Percentiles rank a stretch among this genome's conserved stretches.
Evolutionary conservation across 2,329 filamentous ascomycete genomes (phyloP).

Genomic region (Aspergillus pseudonomiae): DNA sequence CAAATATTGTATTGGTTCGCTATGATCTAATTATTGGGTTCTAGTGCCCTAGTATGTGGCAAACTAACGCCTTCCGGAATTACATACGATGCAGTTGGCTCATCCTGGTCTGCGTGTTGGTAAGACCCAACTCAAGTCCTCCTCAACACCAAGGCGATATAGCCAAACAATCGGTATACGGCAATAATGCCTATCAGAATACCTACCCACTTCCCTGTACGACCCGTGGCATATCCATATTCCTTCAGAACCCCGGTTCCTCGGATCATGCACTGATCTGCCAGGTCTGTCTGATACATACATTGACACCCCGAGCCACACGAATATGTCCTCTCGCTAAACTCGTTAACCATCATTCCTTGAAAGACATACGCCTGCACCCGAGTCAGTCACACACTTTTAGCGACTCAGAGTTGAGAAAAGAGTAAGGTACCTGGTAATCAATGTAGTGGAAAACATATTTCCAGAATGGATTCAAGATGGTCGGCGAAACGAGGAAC

Average conservation of each 20-base stretch:
- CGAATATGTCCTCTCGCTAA: constrained; percentile 64
- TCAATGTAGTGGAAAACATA: constrained; percentile 90
- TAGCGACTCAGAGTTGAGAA: not conserved
- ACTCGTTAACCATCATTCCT: constrained; percentile 93
- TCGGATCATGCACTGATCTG: constrained; percentile 67
- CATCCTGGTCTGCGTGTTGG: not conserved
- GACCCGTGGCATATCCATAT: constrained; percentile 69
- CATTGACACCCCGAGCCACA: constrained; percentile 66
- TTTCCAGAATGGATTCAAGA: constrained; percentile 80
- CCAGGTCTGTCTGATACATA: constrained; percentile 69
- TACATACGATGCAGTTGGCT: not conserved
- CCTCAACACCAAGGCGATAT: constrained; percentile 56
- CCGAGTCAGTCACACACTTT: not conserved
- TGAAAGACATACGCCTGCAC: constrained; percentile 73
- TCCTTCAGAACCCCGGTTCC: constrained; percentile 70
- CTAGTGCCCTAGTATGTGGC: not conserved
- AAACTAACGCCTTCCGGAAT: not conserved
- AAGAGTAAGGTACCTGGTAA: constrained; percentile 62
- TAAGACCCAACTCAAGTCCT: constrained; percentile 8
- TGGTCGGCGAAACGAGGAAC: constrained; percentile 73
- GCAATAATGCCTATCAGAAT: constrained; percentile 76
- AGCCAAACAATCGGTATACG: constrained; percentile 71
- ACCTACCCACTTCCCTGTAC: constrained; percentile 70
- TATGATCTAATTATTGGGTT: not conserved
- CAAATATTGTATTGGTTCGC: not conserved